Percentiles rank a stretch among this genome's conserved stretches.
phyloP scores from a whole-genome alignment of 2,329 filamentous ascomycete genomes.

The Aspergillus niger region DNA sequence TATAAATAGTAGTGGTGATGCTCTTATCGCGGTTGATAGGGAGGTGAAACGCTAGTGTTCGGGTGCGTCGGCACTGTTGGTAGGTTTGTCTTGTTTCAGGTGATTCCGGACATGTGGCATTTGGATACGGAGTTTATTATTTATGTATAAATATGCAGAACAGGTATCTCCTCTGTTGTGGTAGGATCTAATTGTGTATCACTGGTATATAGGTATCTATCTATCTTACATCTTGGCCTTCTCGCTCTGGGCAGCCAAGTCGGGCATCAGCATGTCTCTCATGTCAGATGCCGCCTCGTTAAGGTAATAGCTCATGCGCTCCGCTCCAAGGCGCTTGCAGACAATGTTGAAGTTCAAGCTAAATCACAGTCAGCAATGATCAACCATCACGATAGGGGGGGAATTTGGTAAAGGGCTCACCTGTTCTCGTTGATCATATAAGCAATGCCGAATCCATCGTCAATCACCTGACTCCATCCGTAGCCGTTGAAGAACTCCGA shows the following conservation, averaged over 20 bases:
- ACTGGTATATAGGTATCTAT: not conserved
- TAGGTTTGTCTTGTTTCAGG: too few relatives aligned
- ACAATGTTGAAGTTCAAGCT: constrained; percentile 98
- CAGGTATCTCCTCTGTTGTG: too few relatives aligned
- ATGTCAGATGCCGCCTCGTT: constrained; percentile 92
- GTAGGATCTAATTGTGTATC: not conserved
- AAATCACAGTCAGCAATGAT: constrained; percentile 14
- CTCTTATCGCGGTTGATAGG: too few relatives aligned
- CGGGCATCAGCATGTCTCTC: constrained; percentile 79
- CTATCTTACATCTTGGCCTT: constrained; percentile 79
- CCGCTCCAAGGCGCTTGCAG: constrained; percentile 85
- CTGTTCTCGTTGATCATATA: constrained; percentile 99
- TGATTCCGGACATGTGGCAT: too few relatives aligned
- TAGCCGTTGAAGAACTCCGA: constrained; percentile 99
- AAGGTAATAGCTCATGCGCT: constrained; percentile 93
- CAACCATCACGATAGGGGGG: not conserved
- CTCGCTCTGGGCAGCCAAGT: constrained; percentile 64
- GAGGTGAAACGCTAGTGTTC: too few relatives aligned
- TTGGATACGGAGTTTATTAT: too few relatives aligned
- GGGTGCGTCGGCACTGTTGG: too few relatives aligned
- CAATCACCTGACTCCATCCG: constrained; percentile 96
- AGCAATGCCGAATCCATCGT: constrained; percentile 93
- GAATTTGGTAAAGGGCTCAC: constrained; percentile 47
- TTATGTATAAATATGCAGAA: too few relatives aligned
- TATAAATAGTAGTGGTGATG: too few relatives aligned